Evolutionary conservation across 495 filamentous ascomycete genomes (phyloP), one percentile per base, ranked within the genome.

Genomic region (Zalerion maritima): DNA sequence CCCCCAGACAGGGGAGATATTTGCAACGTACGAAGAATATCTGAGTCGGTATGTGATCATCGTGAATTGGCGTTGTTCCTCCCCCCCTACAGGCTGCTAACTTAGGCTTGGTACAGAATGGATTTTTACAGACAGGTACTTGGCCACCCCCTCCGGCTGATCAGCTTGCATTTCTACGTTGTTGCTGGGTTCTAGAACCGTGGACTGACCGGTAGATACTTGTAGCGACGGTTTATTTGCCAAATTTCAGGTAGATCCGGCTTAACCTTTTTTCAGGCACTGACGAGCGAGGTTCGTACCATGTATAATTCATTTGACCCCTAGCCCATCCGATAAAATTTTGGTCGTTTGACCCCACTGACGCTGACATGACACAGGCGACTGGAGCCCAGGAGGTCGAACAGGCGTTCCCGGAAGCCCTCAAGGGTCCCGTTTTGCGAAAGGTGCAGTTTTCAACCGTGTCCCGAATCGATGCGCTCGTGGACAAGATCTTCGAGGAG

Each of bases 191-290:
- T 12, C 10, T 4, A 5, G 9, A 0, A 31, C 25, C 14, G 15
- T n/a, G 9, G 6, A 32, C 12, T n/a, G n/a, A n/a, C n/a, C n/a
- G n/a, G n/a, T n/a, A n/a, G n/a, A n/a, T n/a, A n/a, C n/a, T 24
- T 31, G 24, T 41, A 89, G 72, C 79, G 75, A 36, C 73, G 77
- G 24, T 99, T 96, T 46, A 92, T 87, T 29, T 94, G 87, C 50
- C 78, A 89, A 38, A 87, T 94, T 35, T 94, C 82, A 2, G 89
- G 89, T 19, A 85, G 93, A 52, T 91, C 86, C 16, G 79, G 78
- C 16, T 55, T 94, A 40, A 87, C 66, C n/a, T 96, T 92, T 52
- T 94, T 92, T 35, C 83, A 96, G 31, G 89, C 89, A 3, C 63
- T 85, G 10, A 73, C 81, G 48, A 94, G 85, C 52, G 91, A 97